Evolutionary conservation across 2,329 filamentous ascomycete genomes (phyloP).

Genomic region (Calonectria leucothoes): DNA sequence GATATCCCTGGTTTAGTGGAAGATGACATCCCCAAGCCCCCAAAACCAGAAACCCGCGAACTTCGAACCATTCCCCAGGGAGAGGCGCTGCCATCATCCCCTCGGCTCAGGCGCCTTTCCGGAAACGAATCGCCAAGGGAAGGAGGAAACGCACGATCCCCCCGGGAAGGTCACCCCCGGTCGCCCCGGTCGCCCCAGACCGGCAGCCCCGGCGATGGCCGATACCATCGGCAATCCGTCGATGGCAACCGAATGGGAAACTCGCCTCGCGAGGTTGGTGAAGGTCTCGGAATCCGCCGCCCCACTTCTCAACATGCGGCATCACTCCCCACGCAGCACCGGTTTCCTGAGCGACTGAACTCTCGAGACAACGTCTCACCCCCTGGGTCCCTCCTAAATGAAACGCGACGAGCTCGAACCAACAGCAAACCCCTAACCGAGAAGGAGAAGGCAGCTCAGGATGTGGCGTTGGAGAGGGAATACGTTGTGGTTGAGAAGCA

Average conservation of each 20-base stretch:
- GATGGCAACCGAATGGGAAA: constrained; percentile 50
- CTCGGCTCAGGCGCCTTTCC: constrained; percentile 49
- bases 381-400: constrained; percentile 48
- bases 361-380: constrained; percentile 40
- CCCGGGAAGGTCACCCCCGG: constrained; percentile 54
- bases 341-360: constrained; percentile 34
- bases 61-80: constrained; percentile 47
- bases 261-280: constrained; percentile 59
- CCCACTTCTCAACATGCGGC: constrained; percentile 58
- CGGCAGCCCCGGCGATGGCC: constrained; percentile 55
- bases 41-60: constrained; percentile 53
- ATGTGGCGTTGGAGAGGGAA: constrained; percentile 90
- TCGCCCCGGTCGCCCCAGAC: constrained; percentile 58
- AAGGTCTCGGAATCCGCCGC: constrained; percentile 65
- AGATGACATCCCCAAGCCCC: constrained; percentile 72
- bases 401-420: constrained; percentile 44
- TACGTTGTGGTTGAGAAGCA: constrained; percentile 97
- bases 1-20: constrained; percentile 85
- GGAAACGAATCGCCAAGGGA: constrained; percentile 52
- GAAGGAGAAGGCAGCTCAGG: constrained; percentile 81
- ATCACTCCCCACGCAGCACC: constrained; percentile 60
- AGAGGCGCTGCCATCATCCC: constrained; percentile 42
- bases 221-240: constrained; percentile 43
- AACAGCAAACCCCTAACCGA: constrained; percentile 56
- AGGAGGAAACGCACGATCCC: constrained; percentile 50